Percentiles rank a stretch among this genome's conserved stretches.
These are phyloP conservation scores for Volvox reticuliferus DNA, from an alignment of 139 green algal genomes.

Conservation along the genomic window DNA sequence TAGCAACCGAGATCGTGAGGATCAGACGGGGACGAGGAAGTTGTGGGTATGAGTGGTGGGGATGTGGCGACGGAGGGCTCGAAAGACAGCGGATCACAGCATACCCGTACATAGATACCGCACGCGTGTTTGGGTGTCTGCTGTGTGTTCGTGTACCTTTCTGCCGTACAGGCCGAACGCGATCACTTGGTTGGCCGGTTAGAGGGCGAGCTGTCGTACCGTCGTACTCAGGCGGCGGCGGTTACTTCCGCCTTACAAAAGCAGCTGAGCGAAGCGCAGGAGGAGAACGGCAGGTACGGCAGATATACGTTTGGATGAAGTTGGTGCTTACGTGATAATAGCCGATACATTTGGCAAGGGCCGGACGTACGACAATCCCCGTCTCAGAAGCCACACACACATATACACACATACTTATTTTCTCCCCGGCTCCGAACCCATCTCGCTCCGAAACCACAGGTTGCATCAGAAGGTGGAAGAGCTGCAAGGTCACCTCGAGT, in stretches of 20 bases:
- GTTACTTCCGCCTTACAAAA: not conserved
- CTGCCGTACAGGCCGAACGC: slow-evolving; percentile 24
- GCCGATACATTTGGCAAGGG: not conserved
- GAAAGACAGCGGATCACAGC: no score
- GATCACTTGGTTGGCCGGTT: not conserved
- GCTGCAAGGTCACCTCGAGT: slow-evolving; percentile 43
- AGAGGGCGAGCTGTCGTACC: slow-evolving; percentile 39
- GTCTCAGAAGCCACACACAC: not conserved
- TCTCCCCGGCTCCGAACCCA: not conserved
- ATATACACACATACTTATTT: not conserved
- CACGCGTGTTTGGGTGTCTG: no score
- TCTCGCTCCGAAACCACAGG: not conserved
- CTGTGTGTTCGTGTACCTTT: no score
- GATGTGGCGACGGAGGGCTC: no score
- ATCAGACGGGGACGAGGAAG: no score
- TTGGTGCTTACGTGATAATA: not conserved
- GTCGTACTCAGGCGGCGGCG: slow-evolving; percentile 33
- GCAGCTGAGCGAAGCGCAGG: slow-evolving; percentile 26
- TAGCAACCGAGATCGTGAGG: no score
- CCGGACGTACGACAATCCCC: not conserved
- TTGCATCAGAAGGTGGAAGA: slow-evolving; percentile 18
- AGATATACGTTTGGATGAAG: not conserved
- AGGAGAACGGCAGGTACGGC: not conserved
- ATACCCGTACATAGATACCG: no score
- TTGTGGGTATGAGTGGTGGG: no score